These are phyloP conservation scores for Diaporthe longicolla DNA, from an alignment of 2,329 filamentous ascomycete genomes.

Conservation along the genomic window DNA sequence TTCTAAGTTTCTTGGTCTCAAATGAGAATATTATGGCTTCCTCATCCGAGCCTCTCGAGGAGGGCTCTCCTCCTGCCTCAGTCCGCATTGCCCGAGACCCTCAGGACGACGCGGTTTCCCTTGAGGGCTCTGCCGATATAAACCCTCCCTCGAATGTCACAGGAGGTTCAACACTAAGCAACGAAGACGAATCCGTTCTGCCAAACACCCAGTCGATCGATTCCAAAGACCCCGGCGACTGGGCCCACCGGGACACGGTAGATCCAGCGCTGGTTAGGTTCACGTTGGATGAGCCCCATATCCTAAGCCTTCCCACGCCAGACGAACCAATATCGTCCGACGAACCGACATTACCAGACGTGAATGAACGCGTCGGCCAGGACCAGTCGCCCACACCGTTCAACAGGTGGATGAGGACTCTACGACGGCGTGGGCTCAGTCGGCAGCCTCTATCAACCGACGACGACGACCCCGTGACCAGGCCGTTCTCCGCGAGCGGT, in stretches of 20 bases:
- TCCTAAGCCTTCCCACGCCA: conserved; percentile 4
- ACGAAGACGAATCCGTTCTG: background rate
- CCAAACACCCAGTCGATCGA: background rate
- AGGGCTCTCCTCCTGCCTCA: conserved; percentile 37
- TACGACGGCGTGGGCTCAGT: conserved; percentile 71
- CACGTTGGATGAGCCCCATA: conserved; percentile 39
- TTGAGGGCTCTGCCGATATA: conserved; percentile 8
- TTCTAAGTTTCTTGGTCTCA: conserved; percentile 36
- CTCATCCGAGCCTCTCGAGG: conserved; percentile 29
- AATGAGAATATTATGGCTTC: conserved; percentile 40
- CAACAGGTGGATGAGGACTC: conserved; percentile 79
- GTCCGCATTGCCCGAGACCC: conserved; percentile 31
- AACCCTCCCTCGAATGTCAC: background rate
- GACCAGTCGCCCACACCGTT: conserved; percentile 63
- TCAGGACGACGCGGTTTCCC: background rate
- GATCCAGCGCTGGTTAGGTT: conserved; percentile 40
- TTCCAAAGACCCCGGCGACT: conserved; percentile 34
- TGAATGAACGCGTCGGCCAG: background rate
- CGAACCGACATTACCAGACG: background rate
- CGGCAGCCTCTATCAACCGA: conserved; percentile 54
- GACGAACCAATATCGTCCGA: background rate
- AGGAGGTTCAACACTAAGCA: background rate
- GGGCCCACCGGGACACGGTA: conserved; percentile 40
- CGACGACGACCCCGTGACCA: conserved; percentile 51
- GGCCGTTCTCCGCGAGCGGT: conserved; percentile 48